Base-by-base conservation (phyloP, 1,284 basidiomycete genomes). In the Sanguinoderma infundibulare region DNA sequence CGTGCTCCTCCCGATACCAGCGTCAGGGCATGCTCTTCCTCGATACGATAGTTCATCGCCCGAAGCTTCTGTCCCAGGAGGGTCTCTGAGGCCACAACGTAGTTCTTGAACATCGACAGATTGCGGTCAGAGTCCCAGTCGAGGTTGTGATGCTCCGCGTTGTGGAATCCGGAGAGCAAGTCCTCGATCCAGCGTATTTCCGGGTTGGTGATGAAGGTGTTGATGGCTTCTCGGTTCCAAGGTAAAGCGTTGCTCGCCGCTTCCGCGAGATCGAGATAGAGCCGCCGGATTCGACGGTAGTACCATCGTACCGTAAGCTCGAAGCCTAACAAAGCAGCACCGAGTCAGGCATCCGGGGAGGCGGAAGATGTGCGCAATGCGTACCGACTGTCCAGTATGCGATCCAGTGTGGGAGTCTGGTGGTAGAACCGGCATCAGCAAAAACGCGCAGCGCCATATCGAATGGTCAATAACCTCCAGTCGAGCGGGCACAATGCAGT, bases 391-490 rank as follows among this genome's bases (percentile, higher is more conserved):
- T 65, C 67, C 67, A 69, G 50, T 67, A 69, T 3, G 67, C 61
- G 9, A 69, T 56, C 67, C 67, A 69, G 26, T 57, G 61, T 1
- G 63, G 65, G 2, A 69, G 20, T 32, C 67, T 69, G 55, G 20
- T 26, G 14, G 9, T 42, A 12, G 24, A 17, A 22, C 3, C 9
- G 35, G 17, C 20, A 35, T 24, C 10, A 50, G 36, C n/a, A 46
- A 61, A 28, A 34, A 20, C 42, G 49, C 5, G 40, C 14, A 10
- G 40, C 24, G 63, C 67, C 20, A 5, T 14, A 6, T n/a, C 3
- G 35, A 24, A 24, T 22, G n/a, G n/a, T n/a, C n/a, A 74, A 76
- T 9, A 28, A 71, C 75, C 72, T 75, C 76, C 76, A 77, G 17
- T 62, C 64, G 2, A 49, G 24, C 0, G 75, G 76, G 5, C 71